Evolutionary conservation across 2,329 filamentous ascomycete genomes (phyloP).

Genomic region (Arachnomyces sp.): DNA sequence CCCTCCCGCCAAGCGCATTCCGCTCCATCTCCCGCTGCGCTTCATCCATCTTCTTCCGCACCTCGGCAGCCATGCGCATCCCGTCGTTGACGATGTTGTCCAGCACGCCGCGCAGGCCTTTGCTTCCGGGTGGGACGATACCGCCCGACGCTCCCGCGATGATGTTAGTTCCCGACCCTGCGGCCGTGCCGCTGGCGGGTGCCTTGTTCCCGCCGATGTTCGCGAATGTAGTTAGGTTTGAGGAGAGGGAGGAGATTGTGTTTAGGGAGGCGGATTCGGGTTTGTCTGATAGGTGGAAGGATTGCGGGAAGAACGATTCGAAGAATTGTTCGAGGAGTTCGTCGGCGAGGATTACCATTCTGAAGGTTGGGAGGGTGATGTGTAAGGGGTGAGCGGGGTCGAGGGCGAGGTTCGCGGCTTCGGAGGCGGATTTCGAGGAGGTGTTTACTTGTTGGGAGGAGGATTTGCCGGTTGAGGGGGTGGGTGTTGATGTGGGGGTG

Average conservation of each 20-base stretch:
- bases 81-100: constrained; percentile 98
- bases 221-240: constrained; percentile 77
- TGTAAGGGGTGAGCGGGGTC: constrained; percentile 89
- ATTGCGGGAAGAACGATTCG: constrained; percentile 86
- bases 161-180: constrained; percentile 23
- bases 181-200: constrained; percentile 27
- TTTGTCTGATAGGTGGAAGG: constrained; percentile 74
- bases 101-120: constrained; percentile 81
- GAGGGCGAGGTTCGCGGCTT: constrained; percentile 78
- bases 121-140: constrained; percentile 56
- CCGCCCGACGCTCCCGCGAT: constrained; percentile 47
- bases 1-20: constrained; percentile 59
- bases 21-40: constrained; percentile 85
- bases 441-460: constrained; percentile 20
- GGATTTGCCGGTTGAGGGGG: constrained; percentile 15
- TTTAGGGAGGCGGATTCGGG: constrained; percentile 40
- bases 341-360: constrained; percentile 95
- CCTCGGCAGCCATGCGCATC: constrained; percentile 90
- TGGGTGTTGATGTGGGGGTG: constrained; percentile 12
- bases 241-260: constrained; percentile 44
- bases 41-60: constrained; percentile 87
- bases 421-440: constrained; percentile 59
- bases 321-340: constrained; percentile 96
- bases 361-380: constrained; percentile 94
- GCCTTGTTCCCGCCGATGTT: constrained; percentile 49